Evolutionary conservation across 345 rosid species (phyloP).

Genomic region (Hibiscus mutabilis): DNA sequence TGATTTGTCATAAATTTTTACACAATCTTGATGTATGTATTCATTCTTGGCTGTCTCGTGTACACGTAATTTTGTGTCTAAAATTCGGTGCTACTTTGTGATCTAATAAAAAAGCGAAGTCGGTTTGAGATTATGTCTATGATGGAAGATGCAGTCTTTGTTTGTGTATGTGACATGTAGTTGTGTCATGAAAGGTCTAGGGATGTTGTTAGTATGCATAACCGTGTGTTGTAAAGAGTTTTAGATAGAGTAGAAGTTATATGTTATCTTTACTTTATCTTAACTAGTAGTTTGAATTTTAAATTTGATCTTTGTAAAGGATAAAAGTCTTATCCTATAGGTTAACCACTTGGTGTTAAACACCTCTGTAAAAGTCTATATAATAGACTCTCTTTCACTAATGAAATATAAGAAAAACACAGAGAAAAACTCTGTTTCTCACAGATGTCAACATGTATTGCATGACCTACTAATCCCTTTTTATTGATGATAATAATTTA

Average conservation of each 20-base stretch:
- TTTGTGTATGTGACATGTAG: neutral
- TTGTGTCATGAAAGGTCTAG: neutral
- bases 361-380: too few relatives aligned
- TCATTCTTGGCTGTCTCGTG: neutral
- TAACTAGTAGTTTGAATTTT: too few relatives aligned
- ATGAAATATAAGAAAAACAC: too few relatives aligned
- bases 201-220: too few relatives aligned
- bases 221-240: too few relatives aligned
- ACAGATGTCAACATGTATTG: neutral
- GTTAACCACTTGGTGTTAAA: too few relatives aligned
- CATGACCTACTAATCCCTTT: neutral
- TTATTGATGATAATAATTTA: constrained; percentile 23
- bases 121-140: neutral
- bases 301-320: too few relatives aligned
- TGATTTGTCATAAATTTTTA: neutral
- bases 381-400: too few relatives aligned
- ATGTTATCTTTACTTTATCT: too few relatives aligned
- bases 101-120: neutral
- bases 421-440: too few relatives aligned
- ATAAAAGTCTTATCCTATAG: too few relatives aligned
- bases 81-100: neutral
- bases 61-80: neutral
- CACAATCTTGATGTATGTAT: neutral
- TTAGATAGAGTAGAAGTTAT: too few relatives aligned
- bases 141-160: neutral